Percentiles rank a stretch among this genome's conserved stretches.
phyloP scores from a whole-genome alignment of 176 grass and related monocot genomes.

The Pontederia paniculata region DNA sequence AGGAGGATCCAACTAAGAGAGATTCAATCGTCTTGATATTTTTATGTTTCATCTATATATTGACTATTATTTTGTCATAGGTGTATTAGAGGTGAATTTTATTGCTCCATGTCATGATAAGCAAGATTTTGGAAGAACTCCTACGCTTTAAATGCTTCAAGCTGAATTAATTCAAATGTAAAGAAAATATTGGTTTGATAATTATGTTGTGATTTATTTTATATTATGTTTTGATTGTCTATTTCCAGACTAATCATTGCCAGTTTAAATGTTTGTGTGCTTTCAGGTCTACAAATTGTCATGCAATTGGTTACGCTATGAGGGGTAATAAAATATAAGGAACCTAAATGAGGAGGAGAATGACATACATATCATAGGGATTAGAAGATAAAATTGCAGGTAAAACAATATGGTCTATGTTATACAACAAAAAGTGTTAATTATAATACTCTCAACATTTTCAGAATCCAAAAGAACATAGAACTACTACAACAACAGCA shows the following conservation, averaged over 20 bases:
- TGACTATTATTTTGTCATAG: constrained; percentile 30
- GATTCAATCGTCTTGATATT: constrained; percentile 9
- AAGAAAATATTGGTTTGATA: constrained; percentile 73
- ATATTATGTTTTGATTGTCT: neutral
- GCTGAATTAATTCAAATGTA: constrained; percentile 75
- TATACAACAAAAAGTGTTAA: neutral
- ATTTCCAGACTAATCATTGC: neutral
- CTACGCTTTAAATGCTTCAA: constrained; percentile 79
- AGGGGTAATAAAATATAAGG: constrained; percentile 18
- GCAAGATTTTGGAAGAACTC: constrained; percentile 91
- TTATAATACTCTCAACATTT: neutral
- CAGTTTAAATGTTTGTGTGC: constrained; percentile 11
- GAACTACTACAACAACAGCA: no score
- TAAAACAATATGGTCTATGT: neutral
- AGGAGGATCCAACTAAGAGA: no score
- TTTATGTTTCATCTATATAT: constrained; percentile 2
- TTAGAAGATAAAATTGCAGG: constrained; percentile 67
- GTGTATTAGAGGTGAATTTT: constrained; percentile 92
- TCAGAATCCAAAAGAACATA: constrained; percentile 48
- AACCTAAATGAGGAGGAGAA: constrained; percentile 48
- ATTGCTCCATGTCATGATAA: constrained; percentile 98
- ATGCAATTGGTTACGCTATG: constrained; percentile 73
- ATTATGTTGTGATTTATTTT: neutral
- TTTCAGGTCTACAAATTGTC: constrained; percentile 57
- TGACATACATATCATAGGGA: no score